Evolutionary conservation across 129 eudicot genomes (phyloP).

Genomic region (Centrapalus pauciflorus): DNA sequence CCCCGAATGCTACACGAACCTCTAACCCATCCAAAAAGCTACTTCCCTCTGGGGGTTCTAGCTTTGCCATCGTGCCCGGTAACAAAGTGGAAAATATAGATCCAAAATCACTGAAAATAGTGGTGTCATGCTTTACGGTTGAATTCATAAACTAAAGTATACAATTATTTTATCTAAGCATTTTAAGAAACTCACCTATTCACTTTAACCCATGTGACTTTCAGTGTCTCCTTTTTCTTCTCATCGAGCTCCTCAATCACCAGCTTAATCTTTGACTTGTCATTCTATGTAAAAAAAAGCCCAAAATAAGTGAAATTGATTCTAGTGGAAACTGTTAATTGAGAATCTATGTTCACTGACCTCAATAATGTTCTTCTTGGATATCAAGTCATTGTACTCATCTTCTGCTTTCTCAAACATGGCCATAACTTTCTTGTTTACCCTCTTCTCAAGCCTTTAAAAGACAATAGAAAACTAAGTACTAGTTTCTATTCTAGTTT

Average conservation of each 20-base stretch:
- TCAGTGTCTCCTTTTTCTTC: slow-evolving; percentile 90
- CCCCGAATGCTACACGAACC: slow-evolving; percentile 95
- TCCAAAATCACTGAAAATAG: slow-evolving; percentile 76
- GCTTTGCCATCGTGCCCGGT: slow-evolving; percentile 95
- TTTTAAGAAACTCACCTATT: slow-evolving; percentile 48
- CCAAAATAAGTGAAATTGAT: background rate
- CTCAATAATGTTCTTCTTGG: slow-evolving; percentile 94
- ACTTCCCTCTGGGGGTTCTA: slow-evolving; percentile 97
- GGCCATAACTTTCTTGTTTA: slow-evolving; percentile 96
- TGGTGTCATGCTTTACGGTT: background rate
- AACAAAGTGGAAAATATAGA: slow-evolving; percentile 91
- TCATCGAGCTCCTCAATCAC: slow-evolving; percentile 98
- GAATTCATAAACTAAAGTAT: background rate
- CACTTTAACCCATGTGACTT: slow-evolving; percentile 97
- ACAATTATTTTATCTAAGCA: background rate
- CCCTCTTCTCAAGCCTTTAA: slow-evolving; percentile 89
- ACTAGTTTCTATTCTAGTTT: background rate
- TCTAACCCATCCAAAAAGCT: slow-evolving; percentile 91
- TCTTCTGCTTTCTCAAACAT: slow-evolving; percentile 99
- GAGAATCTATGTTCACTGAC: slow-evolving; percentile 30
- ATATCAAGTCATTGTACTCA: slow-evolving; percentile 84
- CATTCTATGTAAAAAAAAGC: slow-evolving; percentile 48
- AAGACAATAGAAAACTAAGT: background rate
- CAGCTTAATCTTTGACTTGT: slow-evolving; percentile 80
- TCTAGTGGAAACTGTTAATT: background rate